A percentile compares a stretch with the other conserved stretches of the same genome.
phyloP scores from a whole-genome alignment of 371 early-diverging fungal genomes.

The Lichtheimia corymbifera region DNA sequence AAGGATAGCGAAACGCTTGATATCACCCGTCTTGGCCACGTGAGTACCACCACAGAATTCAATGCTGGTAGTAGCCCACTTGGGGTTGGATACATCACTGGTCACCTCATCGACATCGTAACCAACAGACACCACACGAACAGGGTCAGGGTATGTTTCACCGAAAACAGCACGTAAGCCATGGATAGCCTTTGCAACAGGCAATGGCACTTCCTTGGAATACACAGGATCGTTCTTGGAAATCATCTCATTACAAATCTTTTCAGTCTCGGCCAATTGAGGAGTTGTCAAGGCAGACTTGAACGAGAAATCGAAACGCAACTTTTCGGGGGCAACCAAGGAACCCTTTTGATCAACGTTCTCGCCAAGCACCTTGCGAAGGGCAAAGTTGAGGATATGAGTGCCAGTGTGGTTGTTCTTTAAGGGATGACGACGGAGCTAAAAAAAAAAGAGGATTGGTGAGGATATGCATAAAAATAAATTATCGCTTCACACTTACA shows the following conservation, averaged over 20 bases:
- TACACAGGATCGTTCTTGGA: conserved; percentile 74
- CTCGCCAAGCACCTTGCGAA: conserved; percentile 79
- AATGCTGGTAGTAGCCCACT: conserved; percentile 82
- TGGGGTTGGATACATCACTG: conserved; percentile 75
- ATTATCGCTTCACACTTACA: conserved; percentile 25
- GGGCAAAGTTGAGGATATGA: conserved; percentile 97
- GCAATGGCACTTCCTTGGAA: conserved; percentile 85
- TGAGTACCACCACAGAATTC: conserved; percentile 99
- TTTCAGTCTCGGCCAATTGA: conserved; percentile 84
- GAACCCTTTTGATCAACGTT: conserved; percentile 97
- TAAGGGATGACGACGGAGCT: conserved; percentile 86
- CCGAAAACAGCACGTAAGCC: conserved; percentile 96
- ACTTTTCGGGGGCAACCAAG: conserved; percentile 95
- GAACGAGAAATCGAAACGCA: conserved; percentile 96
- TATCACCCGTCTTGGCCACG: conserved; percentile 90
- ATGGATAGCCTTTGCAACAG: conserved; percentile 78
- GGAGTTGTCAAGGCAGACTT: conserved; percentile 78
- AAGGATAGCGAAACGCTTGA: conserved; percentile 86
- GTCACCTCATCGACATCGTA: conserved; percentile 88
- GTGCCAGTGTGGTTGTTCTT: conserved; percentile 98
- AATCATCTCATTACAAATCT: conserved; percentile 83
- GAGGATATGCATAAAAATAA: neutral
- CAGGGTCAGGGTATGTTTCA: conserved; percentile 96
- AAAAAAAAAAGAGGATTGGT: neutral
- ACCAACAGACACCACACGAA: conserved; percentile 93